Conservation (phyloP, 2,329 filamentous ascomycete species). For the Diaporthe caulivora region DNA sequence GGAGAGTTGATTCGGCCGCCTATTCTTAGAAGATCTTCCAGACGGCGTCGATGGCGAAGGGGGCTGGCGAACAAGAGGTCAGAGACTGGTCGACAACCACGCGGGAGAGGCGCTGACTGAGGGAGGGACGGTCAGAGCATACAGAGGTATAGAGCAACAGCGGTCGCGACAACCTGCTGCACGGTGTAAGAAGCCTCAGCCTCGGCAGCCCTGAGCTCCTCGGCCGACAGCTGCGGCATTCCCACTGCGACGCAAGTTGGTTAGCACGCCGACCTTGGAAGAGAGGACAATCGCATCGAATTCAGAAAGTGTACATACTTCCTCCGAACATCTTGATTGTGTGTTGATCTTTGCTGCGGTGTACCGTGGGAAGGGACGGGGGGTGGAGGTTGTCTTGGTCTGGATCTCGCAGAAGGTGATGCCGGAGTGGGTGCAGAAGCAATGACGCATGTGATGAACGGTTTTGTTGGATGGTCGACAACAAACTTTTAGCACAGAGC, state of each 20-base stretch:
- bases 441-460: constrained; percentile 37
- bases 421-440: constrained; percentile 15
- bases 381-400: background rate
- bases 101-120: background rate
- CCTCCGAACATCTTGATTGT: constrained; percentile 71
- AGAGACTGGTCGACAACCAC: background rate
- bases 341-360: background rate
- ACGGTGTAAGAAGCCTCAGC: constrained; percentile 75
- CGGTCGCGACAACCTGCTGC: constrained; percentile 74
- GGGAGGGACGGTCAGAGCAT: constrained; percentile 42
- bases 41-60: constrained; percentile 66
- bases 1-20: background rate
- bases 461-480: constrained; percentile 26
- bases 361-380: constrained; percentile 5
- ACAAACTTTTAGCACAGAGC: constrained; percentile 30
- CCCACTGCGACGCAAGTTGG: constrained; percentile 60
- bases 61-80: constrained; percentile 55
- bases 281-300: background rate
- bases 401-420: constrained; percentile 5
- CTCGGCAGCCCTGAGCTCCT: constrained; percentile 79
- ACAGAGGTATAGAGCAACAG: constrained; percentile 82
- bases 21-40: constrained; percentile 51
- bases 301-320: constrained; percentile 54
- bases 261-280: constrained; percentile 11
- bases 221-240: constrained; percentile 76